A percentile compares a stretch with the other conserved stretches of the same genome.
These are phyloP conservation scores for Picea mariana DNA, from an alignment of 83 land plant species.

Conservation along the genomic window DNA sequence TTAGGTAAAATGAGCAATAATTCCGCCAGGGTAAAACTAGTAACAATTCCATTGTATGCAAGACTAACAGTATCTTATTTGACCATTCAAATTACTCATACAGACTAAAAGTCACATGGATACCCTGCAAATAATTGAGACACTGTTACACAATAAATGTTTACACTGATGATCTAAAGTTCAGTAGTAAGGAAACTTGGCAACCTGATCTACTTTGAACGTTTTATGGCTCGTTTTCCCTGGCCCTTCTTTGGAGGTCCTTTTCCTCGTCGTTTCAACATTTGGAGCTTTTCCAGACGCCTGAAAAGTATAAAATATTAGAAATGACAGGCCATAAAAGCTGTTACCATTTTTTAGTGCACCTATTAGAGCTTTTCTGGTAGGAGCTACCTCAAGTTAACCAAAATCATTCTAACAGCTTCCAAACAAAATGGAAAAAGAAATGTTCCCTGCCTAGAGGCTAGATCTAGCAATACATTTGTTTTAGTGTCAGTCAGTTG, in stretches of 20 bases:
- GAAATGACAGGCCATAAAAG: neutral
- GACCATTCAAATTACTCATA: neutral
- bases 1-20: too few relatives aligned
- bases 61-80: neutral
- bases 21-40: too few relatives aligned
- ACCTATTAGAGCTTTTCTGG: neutral
- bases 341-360: neutral
- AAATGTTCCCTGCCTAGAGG: neutral
- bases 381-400: neutral
- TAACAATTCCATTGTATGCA: neutral
- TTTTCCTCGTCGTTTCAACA: conserved; percentile 90
- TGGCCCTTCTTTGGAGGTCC: conserved; percentile 98
- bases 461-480: neutral
- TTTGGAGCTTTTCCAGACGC: conserved; percentile 74
- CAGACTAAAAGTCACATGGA: neutral
- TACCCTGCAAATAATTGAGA: neutral
- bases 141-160: neutral
- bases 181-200: neutral
- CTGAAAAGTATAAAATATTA: conserved; percentile 28
- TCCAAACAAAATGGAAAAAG: neutral
- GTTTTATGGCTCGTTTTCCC: conserved; percentile 84
- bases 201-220: conserved; percentile 27
- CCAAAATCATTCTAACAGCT: neutral
- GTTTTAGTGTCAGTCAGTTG: neutral
- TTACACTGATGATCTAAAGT: neutral